Base-by-base conservation (phyloP, 306 rosid genomes). In the Rosa multiflora region DNA sequence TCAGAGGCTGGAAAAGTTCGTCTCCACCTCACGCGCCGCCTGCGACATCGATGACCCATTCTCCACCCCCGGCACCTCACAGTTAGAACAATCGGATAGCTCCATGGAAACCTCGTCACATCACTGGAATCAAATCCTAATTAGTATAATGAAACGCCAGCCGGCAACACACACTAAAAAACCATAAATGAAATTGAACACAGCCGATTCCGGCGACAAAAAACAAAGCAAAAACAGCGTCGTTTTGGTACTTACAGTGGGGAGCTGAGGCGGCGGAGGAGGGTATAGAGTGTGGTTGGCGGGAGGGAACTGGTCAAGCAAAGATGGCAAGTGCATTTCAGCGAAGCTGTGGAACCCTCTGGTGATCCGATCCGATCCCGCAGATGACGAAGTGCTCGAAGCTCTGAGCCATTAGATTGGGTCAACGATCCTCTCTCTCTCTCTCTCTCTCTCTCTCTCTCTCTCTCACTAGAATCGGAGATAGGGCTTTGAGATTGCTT, bases 231-330 rank as follows among this genome's bases (percentile, higher is more conserved):
- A 43, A 15, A 69, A 52, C 40, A 2, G 43, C 15, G n/a, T 42
- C 3, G 44, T 63, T 63, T 13, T 5, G 32, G 55, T 44, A 82
- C 90, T 91, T 86, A 93, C 98, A 17, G 91, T 91, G 58, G 98
- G 71, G 80, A 96, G 99, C 88, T 96, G 98, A 79, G 99, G 99
- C 7, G 99, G 99, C 10, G 98, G 98, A 81, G 98, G 94, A 86
- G 98, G 94, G 59, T 83, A 93, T 82, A 86, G 94, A 81, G 99
- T 4, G 84, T 93, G 91, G 72, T 88, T 88, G 29, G 87, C 79
- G 18, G 96, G 91, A 82, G 99, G 98, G 72, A 79, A 89, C 83
- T 91, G 92, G 40, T 96, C 99, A 26, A 96, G 94, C 64, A 96
- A 90, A 76, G 93, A 96, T 71, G 96, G 83, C 61, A 84, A 87